Evolutionary conservation across 805 yeast species (phyloP).

Genomic region (Schwanniomyces yamadae): DNA sequence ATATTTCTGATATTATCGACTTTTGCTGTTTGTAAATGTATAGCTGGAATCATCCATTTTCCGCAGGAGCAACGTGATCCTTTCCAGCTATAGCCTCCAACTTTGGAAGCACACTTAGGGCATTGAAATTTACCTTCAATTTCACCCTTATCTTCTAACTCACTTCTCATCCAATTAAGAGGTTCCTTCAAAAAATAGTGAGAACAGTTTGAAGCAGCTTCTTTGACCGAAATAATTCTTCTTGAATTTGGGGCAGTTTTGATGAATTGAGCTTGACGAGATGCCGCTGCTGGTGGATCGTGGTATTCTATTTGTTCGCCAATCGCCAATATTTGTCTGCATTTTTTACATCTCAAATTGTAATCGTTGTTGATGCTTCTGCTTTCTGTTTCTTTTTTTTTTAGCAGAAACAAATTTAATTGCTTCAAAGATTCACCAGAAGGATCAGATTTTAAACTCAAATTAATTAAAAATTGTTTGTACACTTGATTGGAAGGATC

Average conservation of each 20-base stretch:
- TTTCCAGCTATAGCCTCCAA: constrained; percentile 93
- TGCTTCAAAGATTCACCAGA: constrained; percentile 36
- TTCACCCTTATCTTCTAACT: constrained; percentile 62
- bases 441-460: constrained; percentile 36
- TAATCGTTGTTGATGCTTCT: constrained; percentile 14
- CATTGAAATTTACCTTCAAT: constrained; percentile 86
- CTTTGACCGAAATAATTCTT: constrained; percentile 56
- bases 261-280: constrained; percentile 64
- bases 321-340: constrained; percentile 69
- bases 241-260: constrained; percentile 62
- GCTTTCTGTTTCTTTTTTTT: constrained; percentile 9
- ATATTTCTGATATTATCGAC: constrained; percentile 58
- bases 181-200: constrained; percentile 84
- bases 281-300: constrained; percentile 60
- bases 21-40: constrained; percentile 75
- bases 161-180: constrained; percentile 85
- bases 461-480: constrained; percentile 24
- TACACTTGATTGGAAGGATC: constrained; percentile 22
- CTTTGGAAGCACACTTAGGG: constrained; percentile 78
- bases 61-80: constrained; percentile 96
- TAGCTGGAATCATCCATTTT: constrained; percentile 91
- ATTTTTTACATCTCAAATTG: constrained; percentile 73
- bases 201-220: constrained; percentile 65
- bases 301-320: constrained; percentile 64
- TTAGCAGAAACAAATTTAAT: constrained; percentile 7